phyloP scores from a whole-genome alignment of 2,329 filamentous ascomycete species.

The Penicillium sp. region DNA sequence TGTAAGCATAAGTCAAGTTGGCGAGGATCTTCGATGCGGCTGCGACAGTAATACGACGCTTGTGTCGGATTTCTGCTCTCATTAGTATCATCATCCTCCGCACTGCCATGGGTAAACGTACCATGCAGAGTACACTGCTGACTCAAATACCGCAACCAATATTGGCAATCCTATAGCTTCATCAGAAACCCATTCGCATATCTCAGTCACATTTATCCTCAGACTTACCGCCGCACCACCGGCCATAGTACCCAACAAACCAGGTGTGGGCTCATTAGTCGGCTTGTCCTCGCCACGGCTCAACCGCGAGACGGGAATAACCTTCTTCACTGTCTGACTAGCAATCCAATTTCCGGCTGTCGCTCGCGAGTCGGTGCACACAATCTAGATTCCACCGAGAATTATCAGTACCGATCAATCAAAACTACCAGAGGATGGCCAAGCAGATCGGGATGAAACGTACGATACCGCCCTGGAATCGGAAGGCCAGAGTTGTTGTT shows the following conservation, averaged over 20 bases:
- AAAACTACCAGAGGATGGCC: background rate
- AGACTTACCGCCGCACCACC: constrained; percentile 81
- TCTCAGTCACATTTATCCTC: background rate
- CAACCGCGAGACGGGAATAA: constrained; percentile 61
- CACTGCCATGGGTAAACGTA: constrained; percentile 16
- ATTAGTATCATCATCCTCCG: background rate
- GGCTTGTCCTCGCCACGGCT: constrained; percentile 40
- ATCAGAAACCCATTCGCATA: constrained; percentile 1
- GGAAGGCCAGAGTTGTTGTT: constrained; percentile 95
- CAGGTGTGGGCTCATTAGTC: constrained; percentile 34
- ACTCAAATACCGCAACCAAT: constrained; percentile 97
- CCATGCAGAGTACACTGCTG: constrained; percentile 98
- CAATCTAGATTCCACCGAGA: constrained; percentile 57
- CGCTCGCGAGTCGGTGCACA: constrained; percentile 94
- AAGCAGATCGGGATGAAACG: constrained; percentile 10
- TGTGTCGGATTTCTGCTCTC: constrained; percentile 78
- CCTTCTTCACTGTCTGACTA: constrained; percentile 99
- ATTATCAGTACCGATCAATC: background rate
- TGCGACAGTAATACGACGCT: constrained; percentile 95
- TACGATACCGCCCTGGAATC: constrained; percentile 91
- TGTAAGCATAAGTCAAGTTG: constrained; percentile 98
- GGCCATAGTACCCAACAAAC: constrained; percentile 92
- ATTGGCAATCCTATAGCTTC: constrained; percentile 79
- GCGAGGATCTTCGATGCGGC: constrained; percentile 97
- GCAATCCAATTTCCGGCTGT: constrained; percentile 99